These are phyloP conservation scores for Earliella scabrosa DNA, from an alignment of 1,284 basidiomycete species.

Conservation along the genomic window DNA sequence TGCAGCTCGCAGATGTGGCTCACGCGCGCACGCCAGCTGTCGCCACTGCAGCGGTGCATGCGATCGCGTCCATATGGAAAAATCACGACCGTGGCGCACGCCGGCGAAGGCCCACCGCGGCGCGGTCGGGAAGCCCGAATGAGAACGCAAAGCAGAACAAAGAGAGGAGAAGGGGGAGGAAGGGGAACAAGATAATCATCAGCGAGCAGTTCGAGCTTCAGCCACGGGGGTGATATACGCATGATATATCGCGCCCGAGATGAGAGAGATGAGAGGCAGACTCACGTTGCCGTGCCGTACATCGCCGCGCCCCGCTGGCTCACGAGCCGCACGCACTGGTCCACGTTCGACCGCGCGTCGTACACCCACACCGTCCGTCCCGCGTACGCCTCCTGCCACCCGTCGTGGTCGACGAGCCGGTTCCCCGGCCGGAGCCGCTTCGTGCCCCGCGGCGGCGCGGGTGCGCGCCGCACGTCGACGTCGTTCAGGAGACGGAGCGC, in stretches of 20 bases:
- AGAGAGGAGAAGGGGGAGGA: too few relatives aligned
- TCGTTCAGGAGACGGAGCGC: conserved; percentile 75
- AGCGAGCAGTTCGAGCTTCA: too few relatives aligned
- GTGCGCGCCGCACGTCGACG: conserved; percentile 59
- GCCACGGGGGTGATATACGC: too few relatives aligned
- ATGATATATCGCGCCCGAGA: too few relatives aligned
- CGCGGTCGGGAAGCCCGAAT: too few relatives aligned
- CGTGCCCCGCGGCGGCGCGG: conserved; percentile 46
- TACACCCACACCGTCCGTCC: conserved; percentile 78
- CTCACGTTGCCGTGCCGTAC: conserved; percentile 78
- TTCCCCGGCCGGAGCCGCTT: conserved; percentile 52
- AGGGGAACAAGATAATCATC: conserved; percentile 1
- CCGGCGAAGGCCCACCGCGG: too few relatives aligned
- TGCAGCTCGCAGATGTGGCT: conserved; percentile 75
- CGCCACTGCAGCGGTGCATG: conserved; percentile 62
- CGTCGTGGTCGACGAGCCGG: conserved; percentile 62
- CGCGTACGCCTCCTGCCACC: conserved; percentile 74
- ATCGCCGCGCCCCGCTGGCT: conserved; percentile 56
- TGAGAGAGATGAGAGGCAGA: too few relatives aligned
- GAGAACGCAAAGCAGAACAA: background rate
- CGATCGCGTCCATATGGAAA: too few relatives aligned
- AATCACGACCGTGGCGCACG: too few relatives aligned
- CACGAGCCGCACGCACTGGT: conserved; percentile 67
- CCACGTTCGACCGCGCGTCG: conserved; percentile 64
- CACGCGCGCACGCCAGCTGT: conserved; percentile 77